Percentiles rank a stretch among this genome's conserved stretches.
These are phyloP conservation scores for Fermentozyma sake DNA, from an alignment of 1,139 yeast genomes.

Conservation along the genomic window DNA sequence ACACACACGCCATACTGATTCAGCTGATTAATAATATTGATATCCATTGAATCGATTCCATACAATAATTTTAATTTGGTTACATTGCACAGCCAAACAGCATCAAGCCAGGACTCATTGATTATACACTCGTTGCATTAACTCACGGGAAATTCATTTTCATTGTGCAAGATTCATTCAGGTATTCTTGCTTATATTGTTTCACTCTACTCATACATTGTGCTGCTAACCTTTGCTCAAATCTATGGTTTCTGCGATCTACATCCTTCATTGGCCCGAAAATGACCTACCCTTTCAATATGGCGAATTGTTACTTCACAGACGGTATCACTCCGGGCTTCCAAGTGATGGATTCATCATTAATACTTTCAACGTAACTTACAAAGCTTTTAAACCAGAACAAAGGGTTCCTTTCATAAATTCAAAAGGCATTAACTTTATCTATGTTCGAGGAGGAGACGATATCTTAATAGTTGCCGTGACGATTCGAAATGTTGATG, in stretches of 20 bases:
- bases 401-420: slow-evolving; percentile 29
- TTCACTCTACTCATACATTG: no score
- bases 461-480: slow-evolving; percentile 31
- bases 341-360: slow-evolving; percentile 24
- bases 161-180: no score
- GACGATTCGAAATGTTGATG: slow-evolving; percentile 30
- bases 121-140: no score
- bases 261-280: slow-evolving; percentile 34
- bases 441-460: slow-evolving; percentile 26
- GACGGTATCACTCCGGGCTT: slow-evolving; percentile 32
- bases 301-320: slow-evolving; percentile 33
- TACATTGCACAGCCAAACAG: no score
- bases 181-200: no score
- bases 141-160: no score
- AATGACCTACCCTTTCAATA: slow-evolving; percentile 23
- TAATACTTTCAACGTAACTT: slow-evolving; percentile 22
- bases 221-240: no score
- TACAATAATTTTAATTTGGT: no score
- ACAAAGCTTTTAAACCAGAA: slow-evolving; percentile 17
- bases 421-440: slow-evolving; percentile 27
- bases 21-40: no score
- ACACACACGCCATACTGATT: no score
- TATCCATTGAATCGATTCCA: no score
- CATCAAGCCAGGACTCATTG: no score
- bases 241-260: slow-evolving; percentile 40